Evolutionary conservation across 306 rosid genomes (phyloP), one percentile per base, ranked within the genome.

Genomic region (Malus sylvestris): DNA sequence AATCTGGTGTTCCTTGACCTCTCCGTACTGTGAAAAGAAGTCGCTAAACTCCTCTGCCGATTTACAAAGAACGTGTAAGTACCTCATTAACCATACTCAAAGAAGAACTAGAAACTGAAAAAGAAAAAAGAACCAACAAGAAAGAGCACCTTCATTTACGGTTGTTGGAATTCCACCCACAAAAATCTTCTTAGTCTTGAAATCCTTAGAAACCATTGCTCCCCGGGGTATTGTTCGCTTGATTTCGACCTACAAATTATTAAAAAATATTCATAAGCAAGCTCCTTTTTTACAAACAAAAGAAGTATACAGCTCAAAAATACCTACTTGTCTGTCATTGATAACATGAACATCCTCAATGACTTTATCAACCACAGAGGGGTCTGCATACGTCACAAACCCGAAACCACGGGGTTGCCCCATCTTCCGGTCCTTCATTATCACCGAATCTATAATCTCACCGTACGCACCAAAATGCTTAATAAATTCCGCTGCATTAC

Each of bases 171-270:
- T 93, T 23, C 98, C 98, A 68, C 98, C 98, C 71, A 91, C 98
- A 76, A 93, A 93, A 44, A 93, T 88, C 85, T 93, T 93, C 89
- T 87, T 93, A 13, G 98, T 93, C 90, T 84, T 93, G 82, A 93
- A 91, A 81, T 93, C 98, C 81, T 86, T 88, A 75, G 96, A 87
- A 72, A 93, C 91, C 73, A 69, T 87, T 70, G 95, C 87, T 67
- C 96, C 98, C 89, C 90, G 87, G 2, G 98, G 98, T 76, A 93
- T 93, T n/a, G 98, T 93, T 79, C 98, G 84, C 90, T 93, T 93
- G 85, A 93, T 93, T 73, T 93, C 98, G 81, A 93, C 98, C 98
- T 93, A 19, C 2, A 65, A 51, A 79, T 49, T 61, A 40, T 71
- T 78, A 72, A 89, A 77, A 82, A 81, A 63, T 23, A 4, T 5